Evolutionary conservation across 2,329 filamentous ascomycete genomes (phyloP).

Genomic region (Fusarium pseudoanthophilum): DNA sequence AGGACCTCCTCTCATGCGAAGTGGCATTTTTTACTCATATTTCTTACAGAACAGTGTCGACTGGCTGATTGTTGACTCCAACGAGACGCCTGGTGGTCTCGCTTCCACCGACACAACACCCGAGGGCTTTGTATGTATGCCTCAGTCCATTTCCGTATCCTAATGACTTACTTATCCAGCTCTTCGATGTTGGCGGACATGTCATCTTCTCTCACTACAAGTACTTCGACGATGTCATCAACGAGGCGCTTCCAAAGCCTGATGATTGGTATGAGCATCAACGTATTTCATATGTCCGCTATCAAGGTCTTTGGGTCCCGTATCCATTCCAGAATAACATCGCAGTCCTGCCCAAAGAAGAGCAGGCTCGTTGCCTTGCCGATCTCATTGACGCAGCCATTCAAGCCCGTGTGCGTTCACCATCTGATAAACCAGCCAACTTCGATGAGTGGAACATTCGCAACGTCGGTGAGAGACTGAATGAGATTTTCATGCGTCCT

Average conservation of each 20-base stretch:
- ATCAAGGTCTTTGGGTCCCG: conserved; percentile 94
- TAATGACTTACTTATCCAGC: conserved; percentile 63
- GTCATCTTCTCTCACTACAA: conserved; percentile 99
- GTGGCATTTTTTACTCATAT: conserved; percentile 35
- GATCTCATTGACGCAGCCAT: conserved; percentile 95
- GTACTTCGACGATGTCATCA: conserved; percentile 99
- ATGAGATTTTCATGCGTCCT: conserved; percentile 96
- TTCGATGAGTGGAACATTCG: conserved; percentile 99
- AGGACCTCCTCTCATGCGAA: conserved; percentile 46
- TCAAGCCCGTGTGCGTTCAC: conserved; percentile 81
- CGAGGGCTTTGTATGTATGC: conserved; percentile 86
- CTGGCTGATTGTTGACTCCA: conserved; percentile 95
- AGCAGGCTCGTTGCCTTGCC: conserved; percentile 93
- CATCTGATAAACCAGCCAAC: conserved; percentile 83
- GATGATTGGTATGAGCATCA: conserved; percentile 98
- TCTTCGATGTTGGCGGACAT: conserved; percentile 98
- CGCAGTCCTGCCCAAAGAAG: conserved; percentile 95
- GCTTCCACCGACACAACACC: conserved; percentile 94
- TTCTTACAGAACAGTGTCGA: conserved; percentile 80
- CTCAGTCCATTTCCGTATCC: too few species aligned
- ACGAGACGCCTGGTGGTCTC: conserved; percentile 91
- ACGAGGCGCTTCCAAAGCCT: conserved; percentile 93
- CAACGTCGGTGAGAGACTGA: conserved; percentile 88
- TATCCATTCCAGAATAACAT: conserved; percentile 99
- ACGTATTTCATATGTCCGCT: conserved; percentile 98